Base-by-base conservation (phyloP, 2,329 filamentous ascomycete genomes). In the Diaporthe vexans region DNA sequence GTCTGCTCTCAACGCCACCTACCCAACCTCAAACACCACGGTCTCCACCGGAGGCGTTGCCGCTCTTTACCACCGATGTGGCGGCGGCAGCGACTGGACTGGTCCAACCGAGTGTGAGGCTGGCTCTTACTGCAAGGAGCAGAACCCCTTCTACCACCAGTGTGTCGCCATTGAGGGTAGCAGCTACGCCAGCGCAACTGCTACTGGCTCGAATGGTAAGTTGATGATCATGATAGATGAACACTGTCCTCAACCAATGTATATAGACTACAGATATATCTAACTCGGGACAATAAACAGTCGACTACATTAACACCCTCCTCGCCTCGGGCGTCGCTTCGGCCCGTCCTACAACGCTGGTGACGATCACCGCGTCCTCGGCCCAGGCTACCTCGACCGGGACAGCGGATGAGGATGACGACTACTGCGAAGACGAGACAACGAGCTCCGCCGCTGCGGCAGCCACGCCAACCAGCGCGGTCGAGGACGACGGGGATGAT, bases 1-100 rank as follows among this genome's bases (percentile, higher is more conserved):
- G 63, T 54, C 63, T 52, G 63, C 63, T 40, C 63, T 68, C 48
- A 54, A 40, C 63, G 48, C 63, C 46, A 54, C 48, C 48, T 67
- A 67, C 21, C 63, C 63, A 4, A 3, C 21, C n/a, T 24, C 63
- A 24, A 54, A 68, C 48, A 54, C 63, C 48, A 54, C 63, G 33
- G 48, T 54, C 15, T 54, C 63, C 33, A 9, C 48, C 33, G 63
- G 63, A 40, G 29, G 63, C n/a, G 46, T 68, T 21, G 63, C 63
- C 15, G 48, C 46, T 10, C 33, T 68, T n/a, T 54, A 68, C 48
- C 15, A 54, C 48, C 48, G 7, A 17, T 68, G 63, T 15, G 63
- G 63, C 33, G 63, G 63, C n/a, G 63, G 63, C n/a, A 68, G 19
- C n/a, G 17, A 54, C 33, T 68, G 63, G 63, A 40, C 29, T 17